Evolutionary conservation across 78 protist genomes (phyloP), one percentile per base, ranked within the genome.

Genomic region (Chrysochromulina tobinii): DNA sequence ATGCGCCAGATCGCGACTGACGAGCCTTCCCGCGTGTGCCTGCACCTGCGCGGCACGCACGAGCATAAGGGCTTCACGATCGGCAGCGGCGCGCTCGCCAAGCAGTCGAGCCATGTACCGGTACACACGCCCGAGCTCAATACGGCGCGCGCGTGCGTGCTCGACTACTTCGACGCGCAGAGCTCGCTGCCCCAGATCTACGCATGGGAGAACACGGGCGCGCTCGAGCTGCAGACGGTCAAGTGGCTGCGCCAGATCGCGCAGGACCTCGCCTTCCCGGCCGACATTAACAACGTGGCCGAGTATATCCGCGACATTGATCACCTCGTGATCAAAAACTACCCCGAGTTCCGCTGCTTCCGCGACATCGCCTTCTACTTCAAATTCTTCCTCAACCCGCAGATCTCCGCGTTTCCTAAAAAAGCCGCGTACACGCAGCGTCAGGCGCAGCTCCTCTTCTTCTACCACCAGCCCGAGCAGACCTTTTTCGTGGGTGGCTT

Each of bases 141-240:
- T 58, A 61, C 88, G 11, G 92, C 94, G 69, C 93, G 96, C 25
- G 81, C 95, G 0, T 57, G 81, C 15, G 90, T 91, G 66, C 89
- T 95, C 59, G 96, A 95, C 89, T 95, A 95, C 93, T 95, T 90
- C 38, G 88, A 9, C 17, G 87, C 66, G 5, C 91, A 72, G 88
- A 48, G 25, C 4, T 3, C 53, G 55, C 21, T 17, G 53, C 83
- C 84, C n/a, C 14, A 58, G 50, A 61, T 92, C 61, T 86, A 67
- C 68, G 27, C 8, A 1, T 92, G 91, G 91, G 94, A 92, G 66
- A 72, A 77, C 14, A 14, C 38, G 20, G 1, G 17, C 55, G 17
- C 14, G 25, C 77, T 83, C 25, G 75, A 69, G 77, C 25, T 53
- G 53, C 66, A 79, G 21, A 64, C 87, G 11, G 15, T 54, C 61